Conservation (phyloP, 495 filamentous ascomycete species). For the Podospora tetraspora region DNA sequence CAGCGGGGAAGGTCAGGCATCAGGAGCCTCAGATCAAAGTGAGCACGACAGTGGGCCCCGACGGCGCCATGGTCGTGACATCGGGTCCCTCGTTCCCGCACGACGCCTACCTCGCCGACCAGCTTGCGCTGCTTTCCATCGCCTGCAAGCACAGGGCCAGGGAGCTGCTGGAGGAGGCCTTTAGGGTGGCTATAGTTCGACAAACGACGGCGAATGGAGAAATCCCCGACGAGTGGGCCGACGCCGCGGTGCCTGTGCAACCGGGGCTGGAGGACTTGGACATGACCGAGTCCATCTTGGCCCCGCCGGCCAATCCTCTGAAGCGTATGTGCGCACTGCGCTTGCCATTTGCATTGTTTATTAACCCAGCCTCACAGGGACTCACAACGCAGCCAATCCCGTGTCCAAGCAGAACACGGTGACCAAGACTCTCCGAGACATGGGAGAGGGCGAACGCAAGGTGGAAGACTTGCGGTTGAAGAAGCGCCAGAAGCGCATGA, state of each 20-base stretch:
- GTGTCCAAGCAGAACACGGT: slow-evolving; percentile 25
- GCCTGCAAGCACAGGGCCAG: slow-evolving; percentile 31
- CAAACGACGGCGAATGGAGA: slow-evolving; percentile 17
- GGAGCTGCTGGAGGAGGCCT: slow-evolving; percentile 15
- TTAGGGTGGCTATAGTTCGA: slow-evolving; percentile 7
- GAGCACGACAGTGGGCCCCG: slow-evolving; percentile 38
- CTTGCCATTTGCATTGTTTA: slow-evolving; percentile 9
- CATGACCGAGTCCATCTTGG: slow-evolving; percentile 47
- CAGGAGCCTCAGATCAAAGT: slow-evolving; percentile 36
- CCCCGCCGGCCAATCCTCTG: slow-evolving; percentile 47
- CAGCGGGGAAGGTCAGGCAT: slow-evolving; percentile 39
- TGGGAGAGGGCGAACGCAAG: slow-evolving; percentile 39
- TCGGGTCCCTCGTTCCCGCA: slow-evolving; percentile 60
- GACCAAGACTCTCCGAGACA: slow-evolving; percentile 32
- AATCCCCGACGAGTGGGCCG: slow-evolving; percentile 17
- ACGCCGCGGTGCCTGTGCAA: slow-evolving; percentile 17
- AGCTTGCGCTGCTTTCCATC: slow-evolving; percentile 69
- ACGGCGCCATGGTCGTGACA: slow-evolving; percentile 52
- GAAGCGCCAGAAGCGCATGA: slow-evolving; percentile 45
- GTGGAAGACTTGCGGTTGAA: slow-evolving; percentile 44
- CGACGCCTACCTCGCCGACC: slow-evolving; percentile 63
- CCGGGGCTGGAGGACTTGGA: slow-evolving; percentile 2
- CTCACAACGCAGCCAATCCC: slow-evolving; percentile 20
- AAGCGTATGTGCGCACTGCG: slow-evolving; percentile 50
- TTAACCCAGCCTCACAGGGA: slow-evolving; percentile 17